These are phyloP conservation scores for Rhizomucor pusillus DNA, from an alignment of 371 early-diverging fungal species.

Conservation along the genomic window DNA sequence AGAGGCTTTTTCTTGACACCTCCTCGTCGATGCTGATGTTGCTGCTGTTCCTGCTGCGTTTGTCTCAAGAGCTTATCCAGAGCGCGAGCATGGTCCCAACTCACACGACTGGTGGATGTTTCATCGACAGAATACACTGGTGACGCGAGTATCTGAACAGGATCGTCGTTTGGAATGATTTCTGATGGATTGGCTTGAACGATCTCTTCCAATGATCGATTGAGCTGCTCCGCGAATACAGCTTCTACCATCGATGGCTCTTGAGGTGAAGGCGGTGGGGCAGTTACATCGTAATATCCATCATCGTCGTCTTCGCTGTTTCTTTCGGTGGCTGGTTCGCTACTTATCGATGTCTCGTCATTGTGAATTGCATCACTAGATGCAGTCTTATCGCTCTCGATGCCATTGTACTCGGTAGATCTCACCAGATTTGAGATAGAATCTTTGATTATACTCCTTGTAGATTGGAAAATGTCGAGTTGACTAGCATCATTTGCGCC, in stretches of 20 bases:
- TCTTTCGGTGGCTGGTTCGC: neutral
- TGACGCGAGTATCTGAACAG: neutral
- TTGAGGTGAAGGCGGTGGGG: slow-evolving; percentile 19
- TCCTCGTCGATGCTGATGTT: no score
- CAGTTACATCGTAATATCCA: slow-evolving; percentile 10
- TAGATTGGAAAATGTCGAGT: neutral
- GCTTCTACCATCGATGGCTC: slow-evolving; percentile 18
- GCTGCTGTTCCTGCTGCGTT: slow-evolving; percentile 7
- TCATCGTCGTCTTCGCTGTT: slow-evolving; percentile 12
- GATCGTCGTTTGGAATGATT: neutral
- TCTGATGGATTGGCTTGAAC: slow-evolving; percentile 2
- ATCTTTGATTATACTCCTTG: neutral
- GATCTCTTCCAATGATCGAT: slow-evolving; percentile 12
- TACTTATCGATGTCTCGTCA: neutral
- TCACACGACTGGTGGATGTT: neutral
- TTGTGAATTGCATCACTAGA: no score
- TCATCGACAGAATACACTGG: neutral
- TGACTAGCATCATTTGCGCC: no score
- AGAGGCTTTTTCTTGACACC: slow-evolving; percentile 7
- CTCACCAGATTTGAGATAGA: no score
- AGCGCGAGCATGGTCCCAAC: slow-evolving; percentile 14
- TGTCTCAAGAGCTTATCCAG: slow-evolving; percentile 11
- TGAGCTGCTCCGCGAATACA: slow-evolving; percentile 16
- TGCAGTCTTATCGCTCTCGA: slow-evolving; percentile 1
- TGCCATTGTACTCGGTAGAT: neutral